A percentile compares a stretch with the other conserved stretches of the same genome.
Conservation (phyloP, 2,329 filamentous ascomycete genomes). For the Periconia digitata region DNA sequence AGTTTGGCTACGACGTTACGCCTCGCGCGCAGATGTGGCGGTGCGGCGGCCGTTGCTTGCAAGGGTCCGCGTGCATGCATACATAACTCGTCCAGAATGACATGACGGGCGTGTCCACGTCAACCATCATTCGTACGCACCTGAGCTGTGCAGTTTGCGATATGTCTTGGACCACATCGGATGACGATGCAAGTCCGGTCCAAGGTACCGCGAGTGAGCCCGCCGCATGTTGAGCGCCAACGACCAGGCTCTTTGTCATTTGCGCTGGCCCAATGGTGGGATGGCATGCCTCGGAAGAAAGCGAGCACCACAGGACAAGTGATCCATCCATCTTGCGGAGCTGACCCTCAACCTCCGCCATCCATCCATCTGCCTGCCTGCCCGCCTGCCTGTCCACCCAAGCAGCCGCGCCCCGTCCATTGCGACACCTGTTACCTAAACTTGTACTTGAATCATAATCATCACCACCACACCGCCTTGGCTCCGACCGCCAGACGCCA, state of each 20-base stretch:
- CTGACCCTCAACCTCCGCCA: conserved; percentile 13
- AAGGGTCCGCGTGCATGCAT: neutral
- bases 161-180: neutral
- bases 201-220: too few species aligned
- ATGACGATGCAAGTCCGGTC: neutral
- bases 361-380: conserved; percentile 7
- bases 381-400: conserved; percentile 7
- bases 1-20: too few species aligned
- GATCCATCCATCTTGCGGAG: conserved; percentile 7
- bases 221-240: too few species aligned
- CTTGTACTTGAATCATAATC: too few species aligned
- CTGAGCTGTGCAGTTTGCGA: neutral
- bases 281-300: neutral
- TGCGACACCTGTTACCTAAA: neutral
- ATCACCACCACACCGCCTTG: too few species aligned
- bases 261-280: neutral
- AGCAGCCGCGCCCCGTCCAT: conserved; percentile 1
- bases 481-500: neutral
- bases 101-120: neutral
- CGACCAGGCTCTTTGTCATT: too few species aligned
- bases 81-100: neutral
- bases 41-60: neutral
- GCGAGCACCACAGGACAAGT: neutral
- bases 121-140: neutral
- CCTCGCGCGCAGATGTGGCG: too few species aligned